A percentile compares a stretch with the other conserved stretches of the same genome.
phyloP scores from a whole-genome alignment of 805 yeast species.

The Millerozyma miso region DNA sequence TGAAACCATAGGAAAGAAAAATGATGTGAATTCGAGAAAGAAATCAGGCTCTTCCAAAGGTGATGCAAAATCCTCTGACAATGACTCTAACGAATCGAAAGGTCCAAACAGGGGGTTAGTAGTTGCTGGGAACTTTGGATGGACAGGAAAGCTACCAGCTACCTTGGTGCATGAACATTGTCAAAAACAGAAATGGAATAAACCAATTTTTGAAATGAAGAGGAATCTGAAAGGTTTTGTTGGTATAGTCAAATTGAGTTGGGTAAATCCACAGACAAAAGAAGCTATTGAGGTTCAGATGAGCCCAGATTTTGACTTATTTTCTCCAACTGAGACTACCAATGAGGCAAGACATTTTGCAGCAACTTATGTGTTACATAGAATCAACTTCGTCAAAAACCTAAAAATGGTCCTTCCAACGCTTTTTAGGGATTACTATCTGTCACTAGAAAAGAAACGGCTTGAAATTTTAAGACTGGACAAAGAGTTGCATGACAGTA shows the following conservation, averaged over 20 bases:
- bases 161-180: slow-evolving; percentile 81
- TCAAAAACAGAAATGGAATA: slow-evolving; percentile 86
- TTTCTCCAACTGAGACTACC: slow-evolving; percentile 71
- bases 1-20: not conserved
- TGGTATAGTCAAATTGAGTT: slow-evolving; percentile 61
- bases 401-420: slow-evolving; percentile 84
- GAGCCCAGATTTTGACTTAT: slow-evolving; percentile 48
- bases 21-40: slow-evolving; percentile 5
- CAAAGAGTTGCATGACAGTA: slow-evolving; percentile 43
- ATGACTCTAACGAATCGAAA: slow-evolving; percentile 9
- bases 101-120: slow-evolving; percentile 39
- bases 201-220: slow-evolving; percentile 73
- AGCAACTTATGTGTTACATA: slow-evolving; percentile 82
- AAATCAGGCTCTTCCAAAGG: slow-evolving; percentile 3
- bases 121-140: slow-evolving; percentile 60
- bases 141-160: slow-evolving; percentile 95
- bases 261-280: slow-evolving; percentile 78
- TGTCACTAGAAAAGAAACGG: slow-evolving; percentile 60
- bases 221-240: slow-evolving; percentile 47
- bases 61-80: not conserved
- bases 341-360: slow-evolving; percentile 87
- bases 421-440: slow-evolving; percentile 77
- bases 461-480: slow-evolving; percentile 43
- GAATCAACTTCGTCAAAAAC: slow-evolving; percentile 77
- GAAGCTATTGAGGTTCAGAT: slow-evolving; percentile 55